phyloP scores from a whole-genome alignment of 176 grass and related monocot genomes.

The Aegilops longissima region DNA sequence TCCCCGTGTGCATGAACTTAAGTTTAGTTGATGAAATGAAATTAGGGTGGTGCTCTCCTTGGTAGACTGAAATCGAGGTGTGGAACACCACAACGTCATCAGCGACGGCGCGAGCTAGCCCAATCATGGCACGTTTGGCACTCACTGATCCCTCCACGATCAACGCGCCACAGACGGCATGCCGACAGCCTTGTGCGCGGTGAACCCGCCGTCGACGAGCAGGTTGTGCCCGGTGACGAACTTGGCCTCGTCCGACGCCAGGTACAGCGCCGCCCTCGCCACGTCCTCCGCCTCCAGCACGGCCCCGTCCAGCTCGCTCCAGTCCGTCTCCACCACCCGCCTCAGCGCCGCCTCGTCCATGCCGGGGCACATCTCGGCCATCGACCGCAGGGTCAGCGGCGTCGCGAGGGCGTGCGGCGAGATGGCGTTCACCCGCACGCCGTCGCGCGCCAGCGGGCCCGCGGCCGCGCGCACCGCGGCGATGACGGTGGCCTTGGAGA shows the following conservation, averaged over 20 bases:
- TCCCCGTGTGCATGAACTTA: too few species aligned
- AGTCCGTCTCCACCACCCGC: conserved; percentile 21
- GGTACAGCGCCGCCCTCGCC: conserved; percentile 35
- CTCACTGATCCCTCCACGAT: background rate
- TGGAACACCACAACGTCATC: background rate
- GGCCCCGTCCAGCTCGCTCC: conserved; percentile 18
- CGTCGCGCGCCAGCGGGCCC: conserved; percentile 21
- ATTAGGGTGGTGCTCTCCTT: too few species aligned
- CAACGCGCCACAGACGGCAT: background rate
- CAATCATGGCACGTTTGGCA: background rate
- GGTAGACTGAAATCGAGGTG: too few species aligned
- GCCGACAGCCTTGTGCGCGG: background rate
- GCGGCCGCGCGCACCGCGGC: conserved; percentile 24
- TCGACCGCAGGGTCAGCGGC: background rate
- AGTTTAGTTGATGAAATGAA: too few species aligned
- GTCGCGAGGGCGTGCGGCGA: conserved; percentile 35
- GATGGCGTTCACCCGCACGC: conserved; percentile 43
- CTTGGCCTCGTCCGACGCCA: conserved; percentile 44
- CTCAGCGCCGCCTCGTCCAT: conserved; percentile 7
- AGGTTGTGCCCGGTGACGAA: conserved; percentile 39
- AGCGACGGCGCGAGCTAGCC: background rate
- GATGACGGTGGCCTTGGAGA: conserved; percentile 33
- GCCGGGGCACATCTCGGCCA: conserved; percentile 12
- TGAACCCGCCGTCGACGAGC: conserved; percentile 38
- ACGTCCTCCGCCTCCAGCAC: conserved; percentile 36